Percentiles rank a stretch among this genome's conserved stretches.
phyloP scores from a whole-genome alignment of 1,284 basidiomycete genomes.

The Ceratobasidium sp. region DNA sequence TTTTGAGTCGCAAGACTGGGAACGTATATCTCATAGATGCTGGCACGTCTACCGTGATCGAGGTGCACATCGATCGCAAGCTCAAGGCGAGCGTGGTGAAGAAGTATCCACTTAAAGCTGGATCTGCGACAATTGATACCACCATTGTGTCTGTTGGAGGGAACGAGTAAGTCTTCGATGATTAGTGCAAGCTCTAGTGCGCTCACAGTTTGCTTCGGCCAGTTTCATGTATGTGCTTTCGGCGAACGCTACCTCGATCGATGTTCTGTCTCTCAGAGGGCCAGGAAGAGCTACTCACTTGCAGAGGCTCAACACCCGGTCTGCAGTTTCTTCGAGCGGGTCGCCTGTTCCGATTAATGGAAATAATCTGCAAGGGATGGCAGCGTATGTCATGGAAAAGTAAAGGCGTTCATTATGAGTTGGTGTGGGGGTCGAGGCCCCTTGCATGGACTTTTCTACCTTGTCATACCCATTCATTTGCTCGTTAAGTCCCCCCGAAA shows the following conservation, averaged over 20 bases:
- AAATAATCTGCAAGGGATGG: constrained; percentile 15
- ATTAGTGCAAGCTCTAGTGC: too few relatives aligned
- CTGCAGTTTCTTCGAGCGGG: neutral
- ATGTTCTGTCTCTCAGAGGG: constrained; percentile 12
- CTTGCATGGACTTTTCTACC: too few relatives aligned
- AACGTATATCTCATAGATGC: constrained; percentile 61
- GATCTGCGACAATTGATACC: constrained; percentile 58
- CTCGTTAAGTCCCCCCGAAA: too few relatives aligned
- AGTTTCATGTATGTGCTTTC: constrained; percentile 39
- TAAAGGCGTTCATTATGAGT: too few relatives aligned
- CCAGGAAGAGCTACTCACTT: neutral
- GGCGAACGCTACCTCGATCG: constrained; percentile 17
- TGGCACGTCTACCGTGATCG: constrained; percentile 56
- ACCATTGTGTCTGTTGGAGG: constrained; percentile 56
- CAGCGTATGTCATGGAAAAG: neutral
- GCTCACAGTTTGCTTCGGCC: too few relatives aligned
- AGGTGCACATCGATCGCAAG: constrained; percentile 57
- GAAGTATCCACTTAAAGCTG: constrained; percentile 56
- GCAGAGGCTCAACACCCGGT: neutral
- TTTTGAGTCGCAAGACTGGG: constrained; percentile 57
- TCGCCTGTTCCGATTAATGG: neutral
- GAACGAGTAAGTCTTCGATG: constrained; percentile 55
- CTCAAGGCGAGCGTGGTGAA: constrained; percentile 58
- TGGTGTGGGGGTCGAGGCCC: too few relatives aligned
- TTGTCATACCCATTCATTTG: too few relatives aligned